Percentiles rank a stretch among this genome's conserved stretches.
Evolutionary conservation across 2,329 filamentous ascomycete species (phyloP).

Genomic region (Chaetothyriales sp.): DNA sequence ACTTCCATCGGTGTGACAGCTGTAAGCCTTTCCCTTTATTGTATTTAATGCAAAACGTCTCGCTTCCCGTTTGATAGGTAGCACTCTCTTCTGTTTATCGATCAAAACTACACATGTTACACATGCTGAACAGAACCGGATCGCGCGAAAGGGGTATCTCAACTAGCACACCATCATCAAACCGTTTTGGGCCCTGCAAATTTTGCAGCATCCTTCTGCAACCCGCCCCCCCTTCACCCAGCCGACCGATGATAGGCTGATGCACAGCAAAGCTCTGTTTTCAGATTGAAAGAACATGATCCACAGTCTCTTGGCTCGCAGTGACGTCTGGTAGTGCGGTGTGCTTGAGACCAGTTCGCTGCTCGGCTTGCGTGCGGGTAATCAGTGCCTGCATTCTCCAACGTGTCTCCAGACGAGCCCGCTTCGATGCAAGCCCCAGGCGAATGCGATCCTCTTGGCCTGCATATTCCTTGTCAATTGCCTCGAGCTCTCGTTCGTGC

Average conservation of each 20-base stretch:
- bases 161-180: not conserved
- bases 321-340: slow-evolving; percentile 24
- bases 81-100: not conserved
- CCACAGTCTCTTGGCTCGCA: not conserved
- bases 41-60: too few relatives aligned
- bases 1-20: too few relatives aligned
- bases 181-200: not conserved
- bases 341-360: slow-evolving; percentile 22
- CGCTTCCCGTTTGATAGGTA: too few relatives aligned
- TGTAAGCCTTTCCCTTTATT: too few relatives aligned
- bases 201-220: not conserved
- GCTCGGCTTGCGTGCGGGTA: slow-evolving; percentile 25
- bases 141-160: not conserved
- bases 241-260: not conserved
- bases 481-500: slow-evolving; percentile 21
- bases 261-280: not conserved
- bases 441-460: slow-evolving; percentile 20
- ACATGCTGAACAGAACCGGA: too few relatives aligned
- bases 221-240: too few relatives aligned
- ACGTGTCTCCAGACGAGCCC: slow-evolving; percentile 22
- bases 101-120: too few relatives aligned
- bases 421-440: slow-evolving; percentile 23
- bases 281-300: not conserved
- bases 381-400: slow-evolving; percentile 32
- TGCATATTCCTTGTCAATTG: slow-evolving; percentile 20